Conservation (phyloP, 169 alveolate species). For the Theileria orientalis region DNA sequence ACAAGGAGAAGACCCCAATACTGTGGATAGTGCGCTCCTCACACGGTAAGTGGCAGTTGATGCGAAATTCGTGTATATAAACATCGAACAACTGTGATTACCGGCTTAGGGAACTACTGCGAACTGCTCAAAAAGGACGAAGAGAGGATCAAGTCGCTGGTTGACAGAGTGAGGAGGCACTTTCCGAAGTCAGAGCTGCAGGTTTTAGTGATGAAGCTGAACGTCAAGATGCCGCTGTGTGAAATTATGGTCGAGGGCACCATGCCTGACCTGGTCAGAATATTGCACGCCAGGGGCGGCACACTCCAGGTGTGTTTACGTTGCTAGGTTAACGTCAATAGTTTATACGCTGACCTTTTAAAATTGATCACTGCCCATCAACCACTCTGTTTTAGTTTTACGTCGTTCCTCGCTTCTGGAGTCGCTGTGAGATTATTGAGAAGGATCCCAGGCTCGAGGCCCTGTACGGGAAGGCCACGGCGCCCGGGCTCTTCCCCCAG, state of each 20-base stretch:
- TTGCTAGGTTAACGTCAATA: neutral
- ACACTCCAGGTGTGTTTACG: constrained; percentile 65
- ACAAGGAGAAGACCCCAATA: constrained; percentile 24
- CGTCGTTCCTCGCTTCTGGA: constrained; percentile 64
- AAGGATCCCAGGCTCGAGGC: constrained; percentile 72
- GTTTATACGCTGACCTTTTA: neutral
- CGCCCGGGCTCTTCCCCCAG: constrained; percentile 74
- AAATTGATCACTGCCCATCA: neutral
- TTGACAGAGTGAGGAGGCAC: constrained; percentile 44
- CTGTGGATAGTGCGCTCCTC: constrained; percentile 62
- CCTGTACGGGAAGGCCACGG: constrained; percentile 67
- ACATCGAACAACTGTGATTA: no score
- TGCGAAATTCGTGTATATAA: neutral
- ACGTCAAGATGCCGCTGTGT: constrained; percentile 72
- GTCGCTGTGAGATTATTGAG: constrained; percentile 65
- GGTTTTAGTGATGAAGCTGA: constrained; percentile 50
- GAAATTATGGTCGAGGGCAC: constrained; percentile 71
- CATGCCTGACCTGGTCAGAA: constrained; percentile 65
- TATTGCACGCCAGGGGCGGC: constrained; percentile 75
- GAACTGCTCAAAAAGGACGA: constrained; percentile 65
- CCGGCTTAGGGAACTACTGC: constrained; percentile 73
- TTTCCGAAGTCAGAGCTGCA: constrained; percentile 45
- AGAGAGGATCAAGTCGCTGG: constrained; percentile 61
- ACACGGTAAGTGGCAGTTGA: constrained; percentile 11
- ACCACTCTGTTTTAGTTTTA: constrained; percentile 30